phyloP scores from a whole-genome alignment of 148 eudicot genomes.

The Simmondsia chinensis region DNA sequence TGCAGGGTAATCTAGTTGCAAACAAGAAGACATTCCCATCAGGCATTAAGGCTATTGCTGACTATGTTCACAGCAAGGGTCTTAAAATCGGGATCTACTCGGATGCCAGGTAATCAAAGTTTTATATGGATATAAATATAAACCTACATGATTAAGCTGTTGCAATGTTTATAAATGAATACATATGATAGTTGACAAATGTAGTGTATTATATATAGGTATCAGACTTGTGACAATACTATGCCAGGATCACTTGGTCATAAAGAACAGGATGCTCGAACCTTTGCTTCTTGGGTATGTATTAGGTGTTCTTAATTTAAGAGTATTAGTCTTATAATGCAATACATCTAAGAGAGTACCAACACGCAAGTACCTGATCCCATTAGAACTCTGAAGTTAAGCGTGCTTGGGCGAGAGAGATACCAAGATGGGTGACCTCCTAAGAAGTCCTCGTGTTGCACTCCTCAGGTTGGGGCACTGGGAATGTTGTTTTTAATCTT shows the following conservation, averaged over 20 bases:
- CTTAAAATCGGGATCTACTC: constrained; percentile 35
- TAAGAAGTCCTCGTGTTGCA: too few species aligned
- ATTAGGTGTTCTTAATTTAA: not conserved
- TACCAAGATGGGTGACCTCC: too few species aligned
- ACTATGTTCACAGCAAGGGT: constrained; percentile 31
- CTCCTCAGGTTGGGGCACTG: too few species aligned
- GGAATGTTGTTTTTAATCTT: too few species aligned
- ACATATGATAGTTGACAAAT: too few species aligned
- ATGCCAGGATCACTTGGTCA: constrained; percentile 87
- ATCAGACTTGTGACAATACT: constrained; percentile 46
- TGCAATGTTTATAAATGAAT: too few species aligned
- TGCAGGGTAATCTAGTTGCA: constrained; percentile 22
- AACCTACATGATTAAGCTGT: too few species aligned
- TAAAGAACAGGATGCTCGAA: constrained; percentile 74
- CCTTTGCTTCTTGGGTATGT: constrained; percentile 82
- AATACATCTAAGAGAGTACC: too few species aligned
- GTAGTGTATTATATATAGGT: constrained; percentile 24
- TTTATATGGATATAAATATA: not conserved
- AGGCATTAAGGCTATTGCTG: constrained; percentile 30
- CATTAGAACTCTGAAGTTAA: too few species aligned
- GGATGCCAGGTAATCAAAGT: constrained; percentile 34
- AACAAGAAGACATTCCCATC: constrained; percentile 27
- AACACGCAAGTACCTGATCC: too few species aligned
- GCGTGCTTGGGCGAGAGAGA: too few species aligned
- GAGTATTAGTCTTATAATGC: not conserved